Evolutionary conservation across 129 eudicot species (phyloP).

Genomic region (Oenanthe sinensis): DNA sequence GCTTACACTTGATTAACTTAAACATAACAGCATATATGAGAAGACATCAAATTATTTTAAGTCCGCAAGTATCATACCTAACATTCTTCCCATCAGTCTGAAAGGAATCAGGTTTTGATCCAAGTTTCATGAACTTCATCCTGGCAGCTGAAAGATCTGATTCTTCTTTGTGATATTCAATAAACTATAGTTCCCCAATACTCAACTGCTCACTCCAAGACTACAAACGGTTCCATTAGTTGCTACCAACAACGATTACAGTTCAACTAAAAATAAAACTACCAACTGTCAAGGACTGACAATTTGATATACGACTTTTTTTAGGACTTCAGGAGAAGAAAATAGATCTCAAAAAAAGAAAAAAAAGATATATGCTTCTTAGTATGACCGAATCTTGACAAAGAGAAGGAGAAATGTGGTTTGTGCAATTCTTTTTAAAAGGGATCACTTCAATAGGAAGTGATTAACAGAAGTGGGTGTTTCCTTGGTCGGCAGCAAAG

Average conservation of each 20-base stretch:
- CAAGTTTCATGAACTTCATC: constrained; percentile 99
- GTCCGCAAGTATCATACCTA: constrained; percentile 42
- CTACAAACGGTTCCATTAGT: neutral
- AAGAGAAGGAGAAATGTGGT: constrained; percentile 24
- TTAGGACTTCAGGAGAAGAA: constrained; percentile 19
- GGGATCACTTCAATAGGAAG: constrained; percentile 41
- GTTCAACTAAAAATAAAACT: constrained; percentile 20
- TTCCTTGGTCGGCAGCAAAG: constrained; percentile 88
- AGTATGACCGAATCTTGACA: constrained; percentile 60
- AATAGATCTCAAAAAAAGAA: constrained; percentile 43
- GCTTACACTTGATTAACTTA: constrained; percentile 7
- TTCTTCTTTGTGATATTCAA: constrained; percentile 2
- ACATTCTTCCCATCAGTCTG: constrained; percentile 70
- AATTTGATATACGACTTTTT: constrained; percentile 18
- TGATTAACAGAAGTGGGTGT: constrained; percentile 45
- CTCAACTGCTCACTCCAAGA: constrained; percentile 22
- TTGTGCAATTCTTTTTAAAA: constrained; percentile 12
- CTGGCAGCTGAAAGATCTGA: constrained; percentile 29
- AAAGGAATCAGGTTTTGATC: constrained; percentile 90
- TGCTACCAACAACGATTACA: constrained; percentile 22
- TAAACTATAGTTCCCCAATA: constrained; percentile 17
- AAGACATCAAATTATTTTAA: neutral
- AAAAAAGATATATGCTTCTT: constrained; percentile 41
- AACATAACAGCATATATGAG: constrained; percentile 8
- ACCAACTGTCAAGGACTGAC: constrained; percentile 29